These are phyloP conservation scores for Saitozyma sp. DNA, from an alignment of 768 basidiomycete species.

Conservation along the genomic window DNA sequence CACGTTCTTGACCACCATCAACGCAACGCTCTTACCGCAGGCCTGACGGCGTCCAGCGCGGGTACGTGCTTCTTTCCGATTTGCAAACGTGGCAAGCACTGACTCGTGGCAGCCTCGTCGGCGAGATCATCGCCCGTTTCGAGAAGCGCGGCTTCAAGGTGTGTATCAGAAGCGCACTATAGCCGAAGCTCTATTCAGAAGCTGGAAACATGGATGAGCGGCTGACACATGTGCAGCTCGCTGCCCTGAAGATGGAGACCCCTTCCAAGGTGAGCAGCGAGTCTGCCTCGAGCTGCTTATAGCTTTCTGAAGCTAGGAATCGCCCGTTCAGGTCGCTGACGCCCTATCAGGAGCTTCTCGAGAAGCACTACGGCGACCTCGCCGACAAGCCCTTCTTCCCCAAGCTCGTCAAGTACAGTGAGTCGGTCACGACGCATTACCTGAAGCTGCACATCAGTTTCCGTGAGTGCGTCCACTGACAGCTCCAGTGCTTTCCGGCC, in stretches of 20 bases:
- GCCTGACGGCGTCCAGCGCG: slow-evolving; percentile 99
- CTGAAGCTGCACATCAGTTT: not conserved
- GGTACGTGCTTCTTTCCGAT: slow-evolving; percentile 16
- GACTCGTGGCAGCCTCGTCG: slow-evolving; percentile 62
- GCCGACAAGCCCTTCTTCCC: slow-evolving; percentile 94
- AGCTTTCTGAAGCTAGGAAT: not conserved
- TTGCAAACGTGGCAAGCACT: not conserved
- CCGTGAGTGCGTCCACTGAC: slow-evolving; percentile 14
- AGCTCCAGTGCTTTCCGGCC: slow-evolving; percentile 60
- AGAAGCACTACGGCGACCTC: slow-evolving; percentile 97
- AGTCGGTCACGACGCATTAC: slow-evolving; percentile 7
- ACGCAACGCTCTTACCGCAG: slow-evolving; percentile 51
- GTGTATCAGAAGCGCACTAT: slow-evolving; percentile 6
- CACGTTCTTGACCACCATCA: not conserved
- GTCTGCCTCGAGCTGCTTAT: too few relatives aligned
- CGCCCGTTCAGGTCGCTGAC: not conserved
- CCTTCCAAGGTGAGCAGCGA: slow-evolving; percentile 58
- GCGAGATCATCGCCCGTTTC: slow-evolving; percentile 92
- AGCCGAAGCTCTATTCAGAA: not conserved
- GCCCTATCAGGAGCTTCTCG: slow-evolving; percentile 66
- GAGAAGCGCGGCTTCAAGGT: slow-evolving; percentile 95
- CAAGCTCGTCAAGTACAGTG: slow-evolving; percentile 82
- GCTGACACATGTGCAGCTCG: slow-evolving; percentile 57
- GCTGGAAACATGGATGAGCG: not conserved
- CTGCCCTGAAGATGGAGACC: slow-evolving; percentile 86